Percentiles rank a stretch among this genome's conserved stretches.
Conservation (phyloP, 306 rosid species). For the Mimosa pudica region DNA sequence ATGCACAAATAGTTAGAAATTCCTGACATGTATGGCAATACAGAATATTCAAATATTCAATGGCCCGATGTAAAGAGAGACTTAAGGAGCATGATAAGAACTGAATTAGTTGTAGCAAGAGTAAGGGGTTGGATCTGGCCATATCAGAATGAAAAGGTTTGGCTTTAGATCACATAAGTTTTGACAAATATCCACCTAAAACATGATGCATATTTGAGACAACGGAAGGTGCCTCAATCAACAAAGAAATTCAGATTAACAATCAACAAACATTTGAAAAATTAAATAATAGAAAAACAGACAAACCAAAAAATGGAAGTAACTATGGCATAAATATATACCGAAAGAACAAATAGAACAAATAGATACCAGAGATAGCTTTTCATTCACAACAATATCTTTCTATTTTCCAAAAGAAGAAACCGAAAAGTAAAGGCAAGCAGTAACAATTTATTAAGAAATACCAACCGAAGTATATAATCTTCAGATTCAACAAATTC, state of each 20-base stretch:
- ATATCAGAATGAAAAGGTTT: background rate
- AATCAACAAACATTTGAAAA: constrained; percentile 9
- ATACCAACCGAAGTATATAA: constrained; percentile 83
- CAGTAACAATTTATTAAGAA: constrained; percentile 37
- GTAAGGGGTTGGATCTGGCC: background rate
- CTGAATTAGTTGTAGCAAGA: background rate
- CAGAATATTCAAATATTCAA: background rate
- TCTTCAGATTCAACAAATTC: constrained; percentile 88
- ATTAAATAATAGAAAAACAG: background rate
- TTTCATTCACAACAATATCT: background rate
- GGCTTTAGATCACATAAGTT: background rate
- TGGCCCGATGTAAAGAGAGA: background rate
- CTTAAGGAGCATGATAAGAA: background rate
- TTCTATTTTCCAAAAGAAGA: constrained; percentile 23
- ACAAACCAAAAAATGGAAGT: background rate
- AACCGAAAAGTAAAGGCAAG: constrained; percentile 24
- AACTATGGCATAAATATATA: constrained; percentile 1
- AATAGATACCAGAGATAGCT: constrained; percentile 6
- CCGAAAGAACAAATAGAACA: background rate
- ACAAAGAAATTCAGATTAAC: background rate
- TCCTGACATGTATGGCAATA: constrained; percentile 9
- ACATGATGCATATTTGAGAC: background rate
- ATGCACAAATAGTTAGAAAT: constrained; percentile 11
- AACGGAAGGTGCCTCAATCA: background rate
- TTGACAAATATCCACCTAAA: constrained; percentile 7